Conservation (phyloP, 78 protist species). For the Monocercomonoides exilis region DNA sequence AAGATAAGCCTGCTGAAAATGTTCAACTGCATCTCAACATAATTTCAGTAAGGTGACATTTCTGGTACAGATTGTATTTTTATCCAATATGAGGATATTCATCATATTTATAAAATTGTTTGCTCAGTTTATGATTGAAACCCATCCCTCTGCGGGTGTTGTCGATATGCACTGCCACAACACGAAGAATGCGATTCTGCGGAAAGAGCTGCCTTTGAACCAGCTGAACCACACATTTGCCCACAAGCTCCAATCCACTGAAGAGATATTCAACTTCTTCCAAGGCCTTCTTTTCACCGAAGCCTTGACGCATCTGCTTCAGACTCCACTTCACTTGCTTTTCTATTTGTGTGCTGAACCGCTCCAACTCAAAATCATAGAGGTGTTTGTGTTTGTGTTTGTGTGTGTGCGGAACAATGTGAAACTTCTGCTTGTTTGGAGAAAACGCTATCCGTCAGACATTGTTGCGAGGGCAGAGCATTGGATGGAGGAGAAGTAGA, state of each 20-base stretch:
- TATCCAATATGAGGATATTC: not conserved
- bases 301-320: not conserved
- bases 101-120: not conserved
- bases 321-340: too few species aligned
- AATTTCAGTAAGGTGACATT: slow-evolving; percentile 11
- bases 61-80: not conserved
- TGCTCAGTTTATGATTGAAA: slow-evolving; percentile 24
- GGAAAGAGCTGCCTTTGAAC: slow-evolving; percentile 10
- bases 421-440: too few species aligned
- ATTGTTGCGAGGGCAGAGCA: too few species aligned
- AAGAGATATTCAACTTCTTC: slow-evolving; percentile 11
- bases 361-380: too few species aligned
- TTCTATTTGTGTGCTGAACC: too few species aligned
- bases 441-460: too few species aligned
- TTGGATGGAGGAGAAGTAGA: too few species aligned
- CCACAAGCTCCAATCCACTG: not conserved
- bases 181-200: slow-evolving; percentile 23
- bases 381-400: too few species aligned
- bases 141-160: not conserved
- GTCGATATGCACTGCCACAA: slow-evolving; percentile 12
- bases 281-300: slow-evolving; percentile 15
- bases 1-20: slow-evolving; percentile 5
- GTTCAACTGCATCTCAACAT: slow-evolving; percentile 16
- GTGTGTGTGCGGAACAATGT: too few species aligned
- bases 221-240: not conserved